Evolutionary conservation across 129 eudicot genomes (phyloP).

Genomic region (Rutidosis leptorrhynchoides): DNA sequence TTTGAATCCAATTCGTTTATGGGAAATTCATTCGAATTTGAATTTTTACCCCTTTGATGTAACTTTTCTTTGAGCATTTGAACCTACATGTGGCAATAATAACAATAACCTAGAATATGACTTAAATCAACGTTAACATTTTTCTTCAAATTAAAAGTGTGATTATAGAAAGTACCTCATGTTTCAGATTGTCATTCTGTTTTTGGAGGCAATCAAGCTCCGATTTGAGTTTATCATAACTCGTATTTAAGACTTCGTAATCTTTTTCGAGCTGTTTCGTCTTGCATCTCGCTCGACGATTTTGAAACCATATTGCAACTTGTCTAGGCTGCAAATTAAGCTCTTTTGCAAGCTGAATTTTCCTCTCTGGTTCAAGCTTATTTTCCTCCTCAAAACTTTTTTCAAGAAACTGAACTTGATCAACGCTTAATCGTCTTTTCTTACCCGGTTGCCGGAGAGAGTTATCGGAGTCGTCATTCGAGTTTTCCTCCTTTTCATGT

Average conservation of each 20-base stretch:
- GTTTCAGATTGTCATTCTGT: slow-evolving; percentile 60
- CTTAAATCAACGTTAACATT: not conserved
- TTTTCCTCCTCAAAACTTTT: slow-evolving; percentile 74
- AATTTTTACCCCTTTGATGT: slow-evolving; percentile 29
- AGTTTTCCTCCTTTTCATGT: slow-evolving; percentile 44
- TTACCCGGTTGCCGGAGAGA: slow-evolving; percentile 57
- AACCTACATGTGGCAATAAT: slow-evolving; percentile 36
- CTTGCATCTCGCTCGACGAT: slow-evolving; percentile 76
- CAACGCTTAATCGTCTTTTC: slow-evolving; percentile 55
- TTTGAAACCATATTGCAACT: slow-evolving; percentile 90
- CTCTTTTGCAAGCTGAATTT: slow-evolving; percentile 72
- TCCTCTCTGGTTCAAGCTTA: slow-evolving; percentile 87
- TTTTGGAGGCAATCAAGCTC: slow-evolving; percentile 50
- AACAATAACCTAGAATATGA: not conserved
- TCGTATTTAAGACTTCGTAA: slow-evolving; percentile 53
- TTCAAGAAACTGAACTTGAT: slow-evolving; percentile 75
- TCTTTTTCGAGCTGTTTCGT: slow-evolving; percentile 79
- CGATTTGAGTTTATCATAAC: slow-evolving; percentile 60
- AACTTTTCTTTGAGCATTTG: slow-evolving; percentile 44
- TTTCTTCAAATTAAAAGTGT: not conserved
- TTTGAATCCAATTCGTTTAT: slow-evolving; percentile 29
- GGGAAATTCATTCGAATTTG: slow-evolving; percentile 32
- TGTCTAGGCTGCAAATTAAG: slow-evolving; percentile 87
- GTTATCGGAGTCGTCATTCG: slow-evolving; percentile 47
- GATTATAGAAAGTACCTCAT: slow-evolving; percentile 47